These are phyloP conservation scores for Colletotrichum sp. DNA, from an alignment of 2,329 filamentous ascomycete genomes.

Conservation along the genomic window DNA sequence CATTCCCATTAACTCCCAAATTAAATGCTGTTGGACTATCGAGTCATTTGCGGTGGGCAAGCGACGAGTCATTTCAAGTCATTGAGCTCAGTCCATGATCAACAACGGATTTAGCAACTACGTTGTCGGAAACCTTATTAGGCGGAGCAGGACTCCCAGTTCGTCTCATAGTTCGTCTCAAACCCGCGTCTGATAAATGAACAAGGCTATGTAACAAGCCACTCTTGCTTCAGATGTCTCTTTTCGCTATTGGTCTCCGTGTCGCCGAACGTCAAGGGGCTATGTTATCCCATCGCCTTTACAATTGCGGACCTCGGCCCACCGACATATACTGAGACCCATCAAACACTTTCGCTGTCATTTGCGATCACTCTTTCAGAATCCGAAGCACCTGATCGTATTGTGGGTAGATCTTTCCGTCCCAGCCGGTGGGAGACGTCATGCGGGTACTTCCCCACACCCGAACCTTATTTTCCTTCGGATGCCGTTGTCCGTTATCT, in stretches of 20 bases:
- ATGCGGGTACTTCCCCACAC: no score
- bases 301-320: background rate
- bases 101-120: background rate
- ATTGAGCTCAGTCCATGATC: background rate
- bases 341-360: background rate
- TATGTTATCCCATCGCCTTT: background rate
- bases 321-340: rapidly evolving
- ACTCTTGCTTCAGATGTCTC: background rate
- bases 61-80: background rate
- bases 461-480: no score
- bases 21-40: background rate
- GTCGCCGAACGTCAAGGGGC: background rate
- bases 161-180: background rate
- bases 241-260: background rate
- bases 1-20: background rate
- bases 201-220: background rate
- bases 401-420: no score
- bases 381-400: no score
- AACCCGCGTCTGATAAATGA: background rate
- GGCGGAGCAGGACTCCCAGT: background rate
- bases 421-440: no score
- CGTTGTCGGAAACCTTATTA: background rate
- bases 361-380: no score
- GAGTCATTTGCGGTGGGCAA: background rate
- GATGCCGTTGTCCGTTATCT: no score